phyloP scores from a whole-genome alignment of 2,329 filamentous ascomycete species.

The Aspergillus pseudotamarii region DNA sequence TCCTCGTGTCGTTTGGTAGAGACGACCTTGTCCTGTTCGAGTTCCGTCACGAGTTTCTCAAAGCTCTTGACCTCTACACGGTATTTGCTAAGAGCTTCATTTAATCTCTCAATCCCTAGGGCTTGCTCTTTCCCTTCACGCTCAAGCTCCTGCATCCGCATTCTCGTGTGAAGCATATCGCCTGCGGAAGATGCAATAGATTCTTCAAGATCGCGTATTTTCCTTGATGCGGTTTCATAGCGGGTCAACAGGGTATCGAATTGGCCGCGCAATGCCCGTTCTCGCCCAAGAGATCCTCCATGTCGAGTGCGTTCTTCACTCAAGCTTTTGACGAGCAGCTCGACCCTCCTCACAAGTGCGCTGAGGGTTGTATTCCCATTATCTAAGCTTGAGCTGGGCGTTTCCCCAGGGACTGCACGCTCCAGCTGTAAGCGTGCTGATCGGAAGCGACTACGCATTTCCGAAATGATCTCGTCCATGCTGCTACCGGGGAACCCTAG shows the following conservation, averaged over 20 bases:
- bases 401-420: constrained; percentile 48
- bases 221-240: constrained; percentile 40
- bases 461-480: constrained; percentile 35
- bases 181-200: constrained; percentile 45
- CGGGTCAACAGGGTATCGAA: constrained; percentile 46
- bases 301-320: constrained; percentile 36
- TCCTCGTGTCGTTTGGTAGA: constrained; percentile 31
- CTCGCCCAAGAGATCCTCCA: constrained; percentile 38
- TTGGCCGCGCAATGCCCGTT: constrained; percentile 46
- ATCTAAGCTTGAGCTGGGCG: constrained; percentile 37
- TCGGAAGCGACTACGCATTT: constrained; percentile 45
- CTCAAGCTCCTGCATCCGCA: constrained; percentile 47
- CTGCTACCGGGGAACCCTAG: constrained; percentile 43
- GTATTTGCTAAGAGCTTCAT: constrained; percentile 47
- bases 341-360: constrained; percentile 43
- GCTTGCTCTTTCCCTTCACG: constrained; percentile 43
- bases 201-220: constrained; percentile 42
- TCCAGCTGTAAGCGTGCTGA: constrained; percentile 49
- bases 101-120: constrained; percentile 46
- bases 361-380: constrained; percentile 44
- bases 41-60: constrained; percentile 44
- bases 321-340: constrained; percentile 37
- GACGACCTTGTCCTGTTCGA: constrained; percentile 43
- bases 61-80: constrained; percentile 46
- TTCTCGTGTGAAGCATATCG: constrained; percentile 49